A percentile compares a stretch with the other conserved stretches of the same genome.
phyloP scores from a whole-genome alignment of 345 rosid species.

The Heritiera fomes region DNA sequence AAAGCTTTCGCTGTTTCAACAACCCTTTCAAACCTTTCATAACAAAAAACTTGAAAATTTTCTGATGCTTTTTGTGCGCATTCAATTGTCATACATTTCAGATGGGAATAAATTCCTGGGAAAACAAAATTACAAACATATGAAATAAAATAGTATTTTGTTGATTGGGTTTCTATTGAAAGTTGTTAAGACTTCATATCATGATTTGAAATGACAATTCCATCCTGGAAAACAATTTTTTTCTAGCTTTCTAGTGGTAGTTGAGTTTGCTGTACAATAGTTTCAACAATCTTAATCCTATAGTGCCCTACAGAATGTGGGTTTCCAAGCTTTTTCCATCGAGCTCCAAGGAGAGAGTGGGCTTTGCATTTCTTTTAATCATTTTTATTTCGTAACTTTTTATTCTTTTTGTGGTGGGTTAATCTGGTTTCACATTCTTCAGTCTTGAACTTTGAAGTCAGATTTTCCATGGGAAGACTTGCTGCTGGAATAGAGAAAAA shows the following conservation, averaged over 20 bases:
- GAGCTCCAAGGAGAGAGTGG: background rate
- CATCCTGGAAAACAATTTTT: background rate
- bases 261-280: background rate
- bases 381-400: too few relatives aligned
- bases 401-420: too few relatives aligned
- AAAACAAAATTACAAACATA: background rate
- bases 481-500: too few relatives aligned
- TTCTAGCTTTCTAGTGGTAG: background rate
- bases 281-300: background rate
- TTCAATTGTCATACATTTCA: constrained; percentile 9
- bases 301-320: background rate
- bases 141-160: background rate
- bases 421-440: too few relatives aligned
- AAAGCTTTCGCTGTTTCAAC: background rate
- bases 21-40: background rate
- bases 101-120: background rate
- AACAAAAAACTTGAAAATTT: background rate
- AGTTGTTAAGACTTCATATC: constrained; percentile 6
- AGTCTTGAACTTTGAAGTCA: too few relatives aligned
- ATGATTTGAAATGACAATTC: constrained; percentile 1
- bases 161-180: background rate
- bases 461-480: too few relatives aligned
- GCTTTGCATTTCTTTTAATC: too few relatives aligned
- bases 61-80: background rate
- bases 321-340: background rate